A percentile compares a stretch with the other conserved stretches of the same genome.
Evolutionary conservation across 1,139 yeast genomes (phyloP).

Genomic region (Taiozyma sp.): DNA sequence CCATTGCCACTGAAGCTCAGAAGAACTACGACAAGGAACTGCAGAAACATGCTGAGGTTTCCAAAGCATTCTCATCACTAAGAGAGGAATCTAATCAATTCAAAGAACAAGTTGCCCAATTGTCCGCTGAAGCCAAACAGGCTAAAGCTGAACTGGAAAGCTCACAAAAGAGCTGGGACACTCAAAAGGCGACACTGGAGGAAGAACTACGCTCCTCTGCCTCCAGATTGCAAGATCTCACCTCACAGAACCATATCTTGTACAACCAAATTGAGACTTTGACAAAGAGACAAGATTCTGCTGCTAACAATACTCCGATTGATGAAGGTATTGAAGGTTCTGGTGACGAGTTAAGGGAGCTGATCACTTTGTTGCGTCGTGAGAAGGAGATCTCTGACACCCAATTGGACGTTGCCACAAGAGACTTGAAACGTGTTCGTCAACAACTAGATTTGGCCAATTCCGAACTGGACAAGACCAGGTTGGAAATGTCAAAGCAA

Average conservation of each 20-base stretch:
- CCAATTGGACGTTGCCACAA: constrained; percentile 39
- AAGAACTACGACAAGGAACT: constrained; percentile 53
- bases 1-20: constrained; percentile 46
- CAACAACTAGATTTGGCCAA: constrained; percentile 36
- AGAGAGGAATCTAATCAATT: constrained; percentile 38
- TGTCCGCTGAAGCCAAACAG: constrained; percentile 30
- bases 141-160: constrained; percentile 29
- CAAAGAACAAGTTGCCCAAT: constrained; percentile 31
- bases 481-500: constrained; percentile 37
- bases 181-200: constrained; percentile 39
- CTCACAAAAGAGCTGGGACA: constrained; percentile 39
- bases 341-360: constrained; percentile 43
- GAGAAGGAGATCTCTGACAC: constrained; percentile 73
- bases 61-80: constrained; percentile 37
- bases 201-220: constrained; percentile 46
- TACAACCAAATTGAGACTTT: constrained; percentile 61
- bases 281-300: constrained; percentile 15
- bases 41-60: constrained; percentile 50
- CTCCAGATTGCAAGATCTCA: constrained; percentile 47
- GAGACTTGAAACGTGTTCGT: constrained; percentile 27
- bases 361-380: constrained; percentile 59
- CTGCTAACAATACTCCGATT: constrained; percentile 10
- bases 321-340: constrained; percentile 23
- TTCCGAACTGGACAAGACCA: constrained; percentile 40
- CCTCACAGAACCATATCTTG: constrained; percentile 60